These are phyloP conservation scores for Cicer yamashitae DNA, from an alignment of 306 rosid species.

Conservation along the genomic window DNA sequence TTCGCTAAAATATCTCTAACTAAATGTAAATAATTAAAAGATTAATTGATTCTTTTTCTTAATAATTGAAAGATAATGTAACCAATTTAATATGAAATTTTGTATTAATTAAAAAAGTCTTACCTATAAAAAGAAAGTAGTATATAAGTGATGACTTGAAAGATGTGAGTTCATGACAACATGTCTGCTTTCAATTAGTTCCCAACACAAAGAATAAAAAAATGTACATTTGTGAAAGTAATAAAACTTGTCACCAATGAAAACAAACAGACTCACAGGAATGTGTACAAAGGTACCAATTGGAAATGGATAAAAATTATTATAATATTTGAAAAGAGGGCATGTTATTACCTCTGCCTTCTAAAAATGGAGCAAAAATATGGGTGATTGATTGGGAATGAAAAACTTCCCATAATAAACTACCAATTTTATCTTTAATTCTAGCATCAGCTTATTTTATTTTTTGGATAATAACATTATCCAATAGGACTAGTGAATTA, in stretches of 20 bases:
- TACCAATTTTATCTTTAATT: neutral
- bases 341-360: slow-evolving; percentile 15
- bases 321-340: neutral
- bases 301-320: slow-evolving; percentile 17
- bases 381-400: neutral
- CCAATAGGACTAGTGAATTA: neutral
- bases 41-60: too few species aligned
- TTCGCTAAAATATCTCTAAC: too few species aligned
- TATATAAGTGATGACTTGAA: neutral
- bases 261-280: slow-evolving; percentile 3
- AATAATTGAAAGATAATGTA: too few species aligned
- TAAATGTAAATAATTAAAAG: too few species aligned
- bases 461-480: neutral
- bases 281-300: neutral
- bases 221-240: slow-evolving; percentile 14
- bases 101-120: too few species aligned
- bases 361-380: neutral
- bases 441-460: neutral
- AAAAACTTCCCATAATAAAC: slow-evolving; percentile 26
- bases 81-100: too few species aligned
- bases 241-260: slow-evolving; percentile 24
- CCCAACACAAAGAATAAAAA: neutral
- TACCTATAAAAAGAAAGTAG: too few species aligned
- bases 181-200: neutral
- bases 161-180: neutral